Evolutionary conservation across 1,139 yeast species (phyloP).

Genomic region (Blastobotrys proliferans): DNA sequence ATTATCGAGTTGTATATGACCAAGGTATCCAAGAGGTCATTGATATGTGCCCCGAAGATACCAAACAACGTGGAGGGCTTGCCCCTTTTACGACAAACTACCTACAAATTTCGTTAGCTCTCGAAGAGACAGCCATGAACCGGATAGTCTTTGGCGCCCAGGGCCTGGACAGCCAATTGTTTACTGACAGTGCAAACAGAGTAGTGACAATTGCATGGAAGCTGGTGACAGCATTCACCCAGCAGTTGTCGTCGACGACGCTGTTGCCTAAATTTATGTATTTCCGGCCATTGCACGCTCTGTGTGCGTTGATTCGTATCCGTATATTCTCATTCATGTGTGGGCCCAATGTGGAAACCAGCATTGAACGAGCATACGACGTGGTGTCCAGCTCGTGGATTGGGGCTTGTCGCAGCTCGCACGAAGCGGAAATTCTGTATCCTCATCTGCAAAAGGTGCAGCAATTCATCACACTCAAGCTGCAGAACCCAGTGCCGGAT

Average conservation of each 20-base stretch:
- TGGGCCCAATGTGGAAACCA: slow-evolving; percentile 5
- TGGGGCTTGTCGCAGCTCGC: slow-evolving; percentile 5
- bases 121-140: slow-evolving; percentile 8
- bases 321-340: slow-evolving; percentile 20
- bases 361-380: slow-evolving; percentile 8
- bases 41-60: no score
- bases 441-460: background rate
- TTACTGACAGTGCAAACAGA: slow-evolving; percentile 2
- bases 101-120: slow-evolving; percentile 4
- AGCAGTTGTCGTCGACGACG: slow-evolving; percentile 20
- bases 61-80: background rate
- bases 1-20: no score
- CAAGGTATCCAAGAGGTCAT: no score
- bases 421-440: slow-evolving; percentile 2
- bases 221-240: slow-evolving; percentile 7
- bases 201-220: slow-evolving; percentile 9
- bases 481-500: slow-evolving; percentile 1
- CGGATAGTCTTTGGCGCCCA: no score
- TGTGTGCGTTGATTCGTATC: slow-evolving; percentile 34
- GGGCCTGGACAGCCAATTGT: background rate
- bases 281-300: slow-evolving; percentile 54
- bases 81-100: slow-evolving; percentile 5
- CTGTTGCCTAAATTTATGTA: slow-evolving; percentile 50
- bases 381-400: slow-evolving; percentile 6
- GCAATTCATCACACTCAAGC: slow-evolving; percentile 3